Base-by-base conservation (phyloP, 768 basidiomycete species). In the Lentinula sp. region DNA sequence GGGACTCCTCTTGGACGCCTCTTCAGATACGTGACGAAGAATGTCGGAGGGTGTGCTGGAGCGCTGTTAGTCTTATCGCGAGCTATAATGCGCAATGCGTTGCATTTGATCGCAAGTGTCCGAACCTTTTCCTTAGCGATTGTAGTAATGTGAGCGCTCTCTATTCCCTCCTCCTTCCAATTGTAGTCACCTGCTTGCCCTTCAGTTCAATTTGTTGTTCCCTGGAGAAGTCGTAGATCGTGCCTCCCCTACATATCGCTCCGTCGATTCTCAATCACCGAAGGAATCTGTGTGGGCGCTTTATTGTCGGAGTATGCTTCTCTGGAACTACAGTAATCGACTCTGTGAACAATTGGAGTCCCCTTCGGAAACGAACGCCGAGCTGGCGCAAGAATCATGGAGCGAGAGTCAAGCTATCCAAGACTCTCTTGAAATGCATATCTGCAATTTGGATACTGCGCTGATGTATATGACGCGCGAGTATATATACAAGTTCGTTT, bases 211-310 rank as follows among this genome's bases (percentile, higher is more conserved):
- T 3, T 70, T 90, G 8, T 74, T 91, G 45, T 92, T 92, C 70
- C 91, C 91, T 1, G 89, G 88, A 1, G 90, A 93, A 71, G 78
- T 81, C 6, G 73, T 79, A 46, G 83, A 86, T 66, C 82, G 83
- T 55, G 67, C 72, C 18, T 74, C 81, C 5, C 73, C 71, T 18
- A 66, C 67, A 37, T 77, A 75, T 60, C 71, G 74, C 45, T 72
- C 75, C 23, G 73, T 73, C 57, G 74, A 77, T 59, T 72, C 74
- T 35, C 78, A 78, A 37, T 86, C 86, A 16, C 79, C 85, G 15
- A 92, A 91, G 69, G 88, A 92, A 63, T 85, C 86, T 15, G 79
- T 93, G 1, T 92, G 90, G 90, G 90, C 88, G 0, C 75, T 93
- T 31, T 90, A 90, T 66, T 91, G 89, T 71, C 84, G 91, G 37